phyloP scores from a whole-genome alignment of 2,329 filamentous ascomycete genomes.

The Ophiostoma quercus region DNA sequence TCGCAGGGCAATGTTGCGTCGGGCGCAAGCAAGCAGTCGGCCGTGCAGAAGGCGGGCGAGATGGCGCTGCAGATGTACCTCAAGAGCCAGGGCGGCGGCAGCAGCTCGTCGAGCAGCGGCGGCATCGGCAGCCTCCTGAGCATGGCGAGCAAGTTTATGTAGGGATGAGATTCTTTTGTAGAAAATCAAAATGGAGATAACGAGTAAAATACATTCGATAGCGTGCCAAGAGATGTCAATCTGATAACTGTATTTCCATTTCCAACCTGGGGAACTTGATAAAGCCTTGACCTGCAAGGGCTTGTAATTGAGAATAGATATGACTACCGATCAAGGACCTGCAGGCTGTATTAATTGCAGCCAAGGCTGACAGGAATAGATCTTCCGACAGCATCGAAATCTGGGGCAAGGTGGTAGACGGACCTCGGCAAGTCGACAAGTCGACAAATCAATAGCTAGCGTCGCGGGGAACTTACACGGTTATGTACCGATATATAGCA shows the following conservation, averaged over 20 bases:
- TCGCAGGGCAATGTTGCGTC: slow-evolving; percentile 49
- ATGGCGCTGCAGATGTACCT: slow-evolving; percentile 88
- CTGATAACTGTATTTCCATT: neutral
- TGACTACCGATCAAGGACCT: neutral
- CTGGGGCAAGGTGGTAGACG: neutral
- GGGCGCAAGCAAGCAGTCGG: slow-evolving; percentile 71
- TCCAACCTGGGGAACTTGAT: neutral
- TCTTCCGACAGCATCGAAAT: neutral
- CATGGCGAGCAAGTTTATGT: slow-evolving; percentile 47
- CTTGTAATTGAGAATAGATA: neutral
- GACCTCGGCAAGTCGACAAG: neutral
- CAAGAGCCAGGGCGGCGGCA: slow-evolving; percentile 61
- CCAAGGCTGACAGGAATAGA: neutral
- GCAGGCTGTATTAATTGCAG: too few relatives aligned
- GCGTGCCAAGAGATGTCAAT: neutral
- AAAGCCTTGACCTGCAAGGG: neutral
- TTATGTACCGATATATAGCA: neutral
- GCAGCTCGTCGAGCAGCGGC: slow-evolving; percentile 43
- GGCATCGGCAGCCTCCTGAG: slow-evolving; percentile 40
- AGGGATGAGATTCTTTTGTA: neutral
- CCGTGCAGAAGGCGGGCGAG: slow-evolving; percentile 72
- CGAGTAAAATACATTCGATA: neutral
- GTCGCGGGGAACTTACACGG: neutral
- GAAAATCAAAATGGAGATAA: neutral
- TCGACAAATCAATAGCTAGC: neutral